Evolutionary conservation across 441 rosid species (phyloP).

Genomic region (Erysimum cheiri): DNA sequence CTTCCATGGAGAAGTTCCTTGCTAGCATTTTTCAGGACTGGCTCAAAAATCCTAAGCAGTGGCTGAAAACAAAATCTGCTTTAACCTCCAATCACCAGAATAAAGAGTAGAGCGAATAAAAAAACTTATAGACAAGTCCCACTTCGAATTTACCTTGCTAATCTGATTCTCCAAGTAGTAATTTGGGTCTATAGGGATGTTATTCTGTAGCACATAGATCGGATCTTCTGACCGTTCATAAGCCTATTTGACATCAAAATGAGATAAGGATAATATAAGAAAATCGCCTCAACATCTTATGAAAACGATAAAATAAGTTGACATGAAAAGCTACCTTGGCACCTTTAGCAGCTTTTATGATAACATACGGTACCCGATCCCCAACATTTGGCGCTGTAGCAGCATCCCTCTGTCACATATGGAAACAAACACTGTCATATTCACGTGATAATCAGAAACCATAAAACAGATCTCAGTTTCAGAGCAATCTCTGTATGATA

Average conservation of each 20-base stretch:
- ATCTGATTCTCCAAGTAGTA: conserved; percentile 97
- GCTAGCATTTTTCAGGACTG: conserved; percentile 96
- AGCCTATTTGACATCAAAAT: conserved; percentile 63
- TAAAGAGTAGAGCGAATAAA: conserved; percentile 1
- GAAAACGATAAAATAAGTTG: background rate
- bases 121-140: conserved; percentile 17
- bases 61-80: conserved; percentile 62
- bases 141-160: conserved; percentile 70
- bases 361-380: conserved; percentile 97
- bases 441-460: conserved; percentile 22
- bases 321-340: conserved; percentile 73
- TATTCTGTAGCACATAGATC: conserved; percentile 89
- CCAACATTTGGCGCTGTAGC: conserved; percentile 99
- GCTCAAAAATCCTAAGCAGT: conserved; percentile 92
- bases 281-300: conserved; percentile 15
- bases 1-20: conserved; percentile 91
- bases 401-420: conserved; percentile 81
- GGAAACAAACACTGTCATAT: conserved; percentile 36
- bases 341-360: conserved; percentile 92
- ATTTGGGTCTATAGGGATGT: conserved; percentile 91
- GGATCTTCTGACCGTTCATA: conserved; percentile 98
- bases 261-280: conserved; percentile 18
- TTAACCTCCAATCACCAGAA: conserved; percentile 30
- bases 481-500: conserved; percentile 7
- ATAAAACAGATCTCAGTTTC: conserved; percentile 13